Conservation (phyloP, 176 grass and related monocot species). For the Puccinellia tenuiflora region DNA sequence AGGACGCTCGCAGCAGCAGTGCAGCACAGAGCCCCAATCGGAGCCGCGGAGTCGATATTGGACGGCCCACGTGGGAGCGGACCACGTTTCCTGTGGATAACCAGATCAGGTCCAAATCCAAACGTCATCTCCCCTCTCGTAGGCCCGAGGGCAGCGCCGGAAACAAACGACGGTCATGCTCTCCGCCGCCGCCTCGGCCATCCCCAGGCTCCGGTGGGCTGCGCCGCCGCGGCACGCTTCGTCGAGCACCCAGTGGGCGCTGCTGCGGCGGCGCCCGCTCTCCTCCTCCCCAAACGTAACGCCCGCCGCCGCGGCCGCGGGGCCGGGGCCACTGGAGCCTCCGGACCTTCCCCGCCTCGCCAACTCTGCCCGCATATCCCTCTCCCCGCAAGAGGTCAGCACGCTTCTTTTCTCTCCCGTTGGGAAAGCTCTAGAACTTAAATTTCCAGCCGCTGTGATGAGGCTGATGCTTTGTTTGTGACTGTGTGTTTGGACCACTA, state of each 20-base stretch:
- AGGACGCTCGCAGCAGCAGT: too few relatives aligned
- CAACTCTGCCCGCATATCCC: slow-evolving; percentile 67
- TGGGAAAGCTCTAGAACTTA: neutral
- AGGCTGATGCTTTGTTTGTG: slow-evolving; percentile 24
- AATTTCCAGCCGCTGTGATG: neutral
- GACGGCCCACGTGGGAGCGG: neutral
- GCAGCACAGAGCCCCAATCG: neutral
- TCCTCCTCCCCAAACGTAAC: neutral
- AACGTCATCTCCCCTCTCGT: neutral
- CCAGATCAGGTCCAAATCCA: neutral
- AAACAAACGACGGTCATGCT: slow-evolving; percentile 35
- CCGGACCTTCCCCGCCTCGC: slow-evolving; percentile 73
- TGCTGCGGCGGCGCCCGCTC: neutral
- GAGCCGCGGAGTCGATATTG: neutral
- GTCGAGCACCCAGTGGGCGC: neutral
- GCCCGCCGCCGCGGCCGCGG: slow-evolving; percentile 10
- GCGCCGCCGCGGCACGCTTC: neutral
- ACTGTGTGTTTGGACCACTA: slow-evolving; percentile 12
- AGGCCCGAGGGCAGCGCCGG: neutral
- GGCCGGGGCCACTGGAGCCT: slow-evolving; percentile 42
- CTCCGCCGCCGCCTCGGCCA: slow-evolving; percentile 28
- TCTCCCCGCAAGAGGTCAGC: slow-evolving; percentile 58
- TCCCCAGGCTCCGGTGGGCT: slow-evolving; percentile 40
- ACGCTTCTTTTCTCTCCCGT: neutral
- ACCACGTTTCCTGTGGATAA: neutral